Base-by-base conservation (phyloP, 192 early-diverging fungal species). In the Glomus cerebriforme region DNA sequence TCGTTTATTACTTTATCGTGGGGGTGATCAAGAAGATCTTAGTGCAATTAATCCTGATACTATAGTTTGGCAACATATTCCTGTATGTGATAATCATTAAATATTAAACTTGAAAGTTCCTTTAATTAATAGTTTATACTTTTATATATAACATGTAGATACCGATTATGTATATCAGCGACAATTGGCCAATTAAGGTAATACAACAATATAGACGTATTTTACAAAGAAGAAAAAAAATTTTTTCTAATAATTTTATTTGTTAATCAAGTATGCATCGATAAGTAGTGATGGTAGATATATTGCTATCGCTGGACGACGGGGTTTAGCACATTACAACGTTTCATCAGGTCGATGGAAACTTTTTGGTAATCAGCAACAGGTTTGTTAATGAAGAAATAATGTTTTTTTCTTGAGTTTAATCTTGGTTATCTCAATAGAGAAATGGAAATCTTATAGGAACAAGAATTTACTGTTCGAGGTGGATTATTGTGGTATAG, bases 121-220 rank as follows among this genome's bases (percentile, higher is more conserved):
- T 37, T 68, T 68, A 68, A 22, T 34, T 34, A 32, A 37, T 15
- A n/a, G n/a, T n/a, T n/a, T n/a, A n/a, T 37, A 15, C 24, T 58
- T 59, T 59, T n/a, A 22, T 37, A 59, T 73, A 13, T 45, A 27
- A 19, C 1, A n/a, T 29, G 15, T 82, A 93, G 85, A 86, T 92
- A 58, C 94, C 94, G 1, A 80, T 82, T 13, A 90, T 92, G 77
- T 96, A 96, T 76, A 85, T 96, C 47, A 87, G 90, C 13, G 87
- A 89, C 58, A 93, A 95, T 75, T 96, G 95, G 95, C 95, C 95
- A 12, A 93, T 96, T 39, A 84, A 87, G 75, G 92, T 93, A 86
- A 54, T 26, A 22, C n/a, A n/a, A n/a, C n/a, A 54, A 22, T 54
- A 54, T 54, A 22, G 39, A 12, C 10, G n/a, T 49, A 81, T 49